Evolutionary conservation across 176 grass and related monocot genomes (phyloP).

Genomic region (Thalia dealbata): DNA sequence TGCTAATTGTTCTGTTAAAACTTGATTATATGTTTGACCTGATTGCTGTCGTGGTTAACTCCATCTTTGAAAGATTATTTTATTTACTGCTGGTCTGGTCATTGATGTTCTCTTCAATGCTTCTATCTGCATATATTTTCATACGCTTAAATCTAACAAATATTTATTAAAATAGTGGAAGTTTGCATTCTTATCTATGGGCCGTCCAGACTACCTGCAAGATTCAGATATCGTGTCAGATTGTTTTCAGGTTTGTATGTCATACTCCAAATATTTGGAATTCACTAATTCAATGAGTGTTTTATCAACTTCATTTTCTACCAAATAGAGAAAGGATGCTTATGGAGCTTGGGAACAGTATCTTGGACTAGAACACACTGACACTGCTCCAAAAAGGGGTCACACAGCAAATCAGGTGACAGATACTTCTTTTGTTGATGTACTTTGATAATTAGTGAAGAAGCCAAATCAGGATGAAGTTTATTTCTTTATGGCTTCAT

Average conservation of each 20-base stretch:
- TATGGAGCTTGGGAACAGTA: constrained; percentile 99
- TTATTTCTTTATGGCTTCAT: neutral
- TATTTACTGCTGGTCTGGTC: neutral
- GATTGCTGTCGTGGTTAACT: neutral
- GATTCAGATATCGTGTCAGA: constrained; percentile 5
- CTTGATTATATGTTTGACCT: neutral
- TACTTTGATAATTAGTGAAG: neutral
- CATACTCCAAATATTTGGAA: neutral
- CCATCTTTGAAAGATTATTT: neutral
- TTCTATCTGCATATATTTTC: neutral
- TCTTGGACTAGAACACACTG: constrained; percentile 84
- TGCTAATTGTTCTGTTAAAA: neutral
- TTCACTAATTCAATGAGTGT: neutral
- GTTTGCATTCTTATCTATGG: constrained; percentile 10
- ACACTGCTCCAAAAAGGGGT: constrained; percentile 71
- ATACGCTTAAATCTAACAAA: neutral
- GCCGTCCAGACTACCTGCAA: constrained; percentile 8
- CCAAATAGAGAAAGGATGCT: constrained; percentile 65
- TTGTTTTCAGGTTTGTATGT: neutral
- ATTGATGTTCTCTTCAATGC: neutral
- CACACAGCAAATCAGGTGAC: constrained; percentile 56
- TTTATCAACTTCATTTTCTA: neutral
- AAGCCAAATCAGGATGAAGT: too few species aligned
- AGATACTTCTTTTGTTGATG: neutral
- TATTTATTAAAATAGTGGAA: constrained; percentile 8